Base-by-base conservation (phyloP, 2,329 filamentous ascomycete species). In the Botrytis cinerea region DNA sequence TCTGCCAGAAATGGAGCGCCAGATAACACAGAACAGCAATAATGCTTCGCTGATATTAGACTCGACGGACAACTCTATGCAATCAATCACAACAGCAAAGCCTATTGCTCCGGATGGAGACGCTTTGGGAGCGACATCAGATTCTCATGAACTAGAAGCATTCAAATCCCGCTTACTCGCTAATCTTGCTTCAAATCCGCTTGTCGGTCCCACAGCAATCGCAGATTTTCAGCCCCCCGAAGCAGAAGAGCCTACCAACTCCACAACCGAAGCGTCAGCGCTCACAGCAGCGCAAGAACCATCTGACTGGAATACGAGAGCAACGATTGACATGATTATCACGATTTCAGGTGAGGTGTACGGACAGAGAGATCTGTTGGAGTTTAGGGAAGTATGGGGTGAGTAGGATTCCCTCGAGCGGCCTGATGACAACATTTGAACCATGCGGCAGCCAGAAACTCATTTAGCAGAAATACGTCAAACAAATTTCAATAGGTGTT, bases 281-380 rank as follows among this genome's bases (percentile, higher is more conserved):
- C 35, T 18, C 18, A 70, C 28, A 18, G 4, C 43, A 35, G 46
- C 22, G 25, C 60, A 74, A 60, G 45, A 74, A 60, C 20, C 68
- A 80, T 80, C 28, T 79, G 81, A 76, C 78, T 81, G 72, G 83
- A 87, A 73, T 81, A 83, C 74, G 76, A 84, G 74, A 78, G 91
- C 90, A n/a, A 94, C 94, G 59, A 85, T 98, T 48, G 95, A 97
- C 83, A 97, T 97, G 93, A 93, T 98, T 71, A 85, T 98, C 77
- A 96, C 93, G 0, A 87, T 98, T 51, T 91, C 92, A 66, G 95
- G 94, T 78, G 94, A 97, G 83, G 90, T 93, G 77, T 98, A 95
- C 82, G 94, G 95, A 1, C 95, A 98, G 83, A 87, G 91, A 76
- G 95, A 98, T 82, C 83, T 98, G 75, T 86, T 98, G 67, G 90